Evolutionary conservation across 2,329 filamentous ascomycete species (phyloP).

Genomic region (Ceratocystis eucalypticola): DNA sequence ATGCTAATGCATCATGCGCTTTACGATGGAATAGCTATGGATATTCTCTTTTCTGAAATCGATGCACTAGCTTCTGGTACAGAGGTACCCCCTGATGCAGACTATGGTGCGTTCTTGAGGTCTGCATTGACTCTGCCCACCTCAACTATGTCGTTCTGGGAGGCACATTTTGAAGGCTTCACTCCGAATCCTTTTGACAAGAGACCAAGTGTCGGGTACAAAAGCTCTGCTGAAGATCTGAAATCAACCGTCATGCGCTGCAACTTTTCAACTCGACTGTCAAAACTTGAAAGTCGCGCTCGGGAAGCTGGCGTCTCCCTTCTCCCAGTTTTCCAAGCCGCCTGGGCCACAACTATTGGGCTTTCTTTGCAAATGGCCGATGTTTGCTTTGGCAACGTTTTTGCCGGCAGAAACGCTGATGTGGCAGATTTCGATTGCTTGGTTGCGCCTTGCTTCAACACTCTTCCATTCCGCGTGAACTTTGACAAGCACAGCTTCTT

Average conservation of each 20-base stretch:
- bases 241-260: not conserved
- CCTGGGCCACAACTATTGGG: conserved; percentile 55
- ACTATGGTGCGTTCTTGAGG: conserved; percentile 51
- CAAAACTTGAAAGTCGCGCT: not conserved
- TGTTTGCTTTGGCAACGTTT: conserved; percentile 75
- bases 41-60: conserved; percentile 54
- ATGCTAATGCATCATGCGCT: conserved; percentile 62
- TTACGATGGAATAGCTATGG: conserved; percentile 73
- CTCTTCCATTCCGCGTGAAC: conserved; percentile 55
- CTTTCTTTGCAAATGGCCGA: conserved; percentile 44
- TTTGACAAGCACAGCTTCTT: conserved; percentile 35
- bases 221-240: not conserved
- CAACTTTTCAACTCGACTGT: not conserved
- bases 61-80: conserved; percentile 41
- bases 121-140: conserved; percentile 38
- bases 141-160: conserved; percentile 54
- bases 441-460: conserved; percentile 89
- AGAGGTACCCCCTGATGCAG: conserved; percentile 35
- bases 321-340: conserved; percentile 54
- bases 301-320: conserved; percentile 39
- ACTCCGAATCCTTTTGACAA: conserved; percentile 29
- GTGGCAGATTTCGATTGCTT: conserved; percentile 55
- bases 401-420: conserved; percentile 59
- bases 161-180: conserved; percentile 33
- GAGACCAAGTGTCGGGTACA: conserved; percentile 17